A percentile compares a stretch with the other conserved stretches of the same genome.
phyloP scores from a whole-genome alignment of 148 eudicot species.

The Tetragonia tetragonoides region DNA sequence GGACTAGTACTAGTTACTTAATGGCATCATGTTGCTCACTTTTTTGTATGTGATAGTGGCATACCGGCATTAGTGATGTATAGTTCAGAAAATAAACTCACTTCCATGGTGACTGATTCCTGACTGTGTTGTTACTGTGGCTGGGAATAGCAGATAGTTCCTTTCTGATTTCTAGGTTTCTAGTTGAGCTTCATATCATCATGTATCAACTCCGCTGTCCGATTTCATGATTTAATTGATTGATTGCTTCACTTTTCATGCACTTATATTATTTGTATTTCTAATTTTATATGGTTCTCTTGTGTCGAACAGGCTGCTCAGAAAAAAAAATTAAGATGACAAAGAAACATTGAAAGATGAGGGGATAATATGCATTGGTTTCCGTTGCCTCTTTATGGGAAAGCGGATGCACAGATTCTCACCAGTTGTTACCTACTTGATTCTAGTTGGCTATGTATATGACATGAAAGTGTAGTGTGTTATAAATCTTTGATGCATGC shows the following conservation, averaged over 20 bases:
- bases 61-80: neutral
- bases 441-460: too few species aligned
- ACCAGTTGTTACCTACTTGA: too few species aligned
- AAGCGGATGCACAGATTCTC: too few species aligned
- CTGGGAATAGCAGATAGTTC: neutral
- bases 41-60: too few species aligned
- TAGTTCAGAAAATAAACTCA: too few species aligned
- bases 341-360: neutral
- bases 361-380: neutral
- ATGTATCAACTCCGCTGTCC: neutral
- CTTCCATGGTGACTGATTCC: too few species aligned
- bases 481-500: too few species aligned
- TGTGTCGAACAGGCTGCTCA: constrained; percentile 24
- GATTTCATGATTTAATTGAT: neutral
- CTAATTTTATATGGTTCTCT: neutral
- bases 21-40: too few species aligned
- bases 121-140: neutral
- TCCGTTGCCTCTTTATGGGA: too few species aligned
- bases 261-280: neutral
- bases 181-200: neutral
- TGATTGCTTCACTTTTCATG: neutral
- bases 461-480: too few species aligned
- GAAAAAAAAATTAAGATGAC: constrained; percentile 15
- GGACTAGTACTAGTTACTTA: too few species aligned
- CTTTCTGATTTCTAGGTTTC: too few species aligned